Percentiles rank a stretch among this genome's conserved stretches.
These are phyloP conservation scores for Meripilus lineatus DNA, from an alignment of 1,284 basidiomycete species.

Conservation along the genomic window DNA sequence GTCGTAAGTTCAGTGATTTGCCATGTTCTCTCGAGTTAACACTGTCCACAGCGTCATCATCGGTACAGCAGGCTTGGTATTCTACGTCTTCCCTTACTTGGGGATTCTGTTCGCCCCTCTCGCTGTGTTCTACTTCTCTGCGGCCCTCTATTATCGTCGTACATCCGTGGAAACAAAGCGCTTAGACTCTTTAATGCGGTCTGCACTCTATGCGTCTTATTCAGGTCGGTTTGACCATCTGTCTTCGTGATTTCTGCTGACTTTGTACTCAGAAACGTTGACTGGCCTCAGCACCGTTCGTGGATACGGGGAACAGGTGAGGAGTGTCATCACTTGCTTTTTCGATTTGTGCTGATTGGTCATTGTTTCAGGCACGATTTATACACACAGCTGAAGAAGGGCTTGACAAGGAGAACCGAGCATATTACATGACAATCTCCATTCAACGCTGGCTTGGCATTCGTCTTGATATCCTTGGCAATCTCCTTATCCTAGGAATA, in stretches of 20 bases:
- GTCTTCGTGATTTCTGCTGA: slow-evolving; percentile 32
- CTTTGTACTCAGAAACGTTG: slow-evolving; percentile 45
- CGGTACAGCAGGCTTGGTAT: slow-evolving; percentile 53
- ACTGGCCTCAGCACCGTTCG: slow-evolving; percentile 62
- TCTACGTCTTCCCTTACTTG: slow-evolving; percentile 60
- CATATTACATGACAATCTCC: slow-evolving; percentile 73
- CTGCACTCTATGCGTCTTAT: slow-evolving; percentile 56
- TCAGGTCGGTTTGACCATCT: slow-evolving; percentile 24
- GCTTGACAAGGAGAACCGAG: slow-evolving; percentile 62
- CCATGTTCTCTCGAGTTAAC: not conserved
- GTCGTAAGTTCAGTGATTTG: too few species aligned
- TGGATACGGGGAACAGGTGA: slow-evolving; percentile 46
- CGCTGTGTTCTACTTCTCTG: slow-evolving; percentile 42
- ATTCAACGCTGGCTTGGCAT: slow-evolving; percentile 60
- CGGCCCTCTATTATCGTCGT: slow-evolving; percentile 48
- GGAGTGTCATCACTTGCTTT: not conserved
- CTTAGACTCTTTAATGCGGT: slow-evolving; percentile 65
- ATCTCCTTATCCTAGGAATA: slow-evolving; percentile 69
- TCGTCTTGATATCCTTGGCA: slow-evolving; percentile 65
- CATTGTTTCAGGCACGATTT: slow-evolving; percentile 33
- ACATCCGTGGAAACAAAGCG: slow-evolving; percentile 65
- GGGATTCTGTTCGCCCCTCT: slow-evolving; percentile 56
- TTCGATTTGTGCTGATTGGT: not conserved
- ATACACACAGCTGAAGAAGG: slow-evolving; percentile 40
- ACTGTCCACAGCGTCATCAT: slow-evolving; percentile 32